A percentile compares a stretch with the other conserved stretches of the same genome.
Conservation (phyloP, 805 yeast genomes). For the Lipomyces spencermartinsiae region DNA sequence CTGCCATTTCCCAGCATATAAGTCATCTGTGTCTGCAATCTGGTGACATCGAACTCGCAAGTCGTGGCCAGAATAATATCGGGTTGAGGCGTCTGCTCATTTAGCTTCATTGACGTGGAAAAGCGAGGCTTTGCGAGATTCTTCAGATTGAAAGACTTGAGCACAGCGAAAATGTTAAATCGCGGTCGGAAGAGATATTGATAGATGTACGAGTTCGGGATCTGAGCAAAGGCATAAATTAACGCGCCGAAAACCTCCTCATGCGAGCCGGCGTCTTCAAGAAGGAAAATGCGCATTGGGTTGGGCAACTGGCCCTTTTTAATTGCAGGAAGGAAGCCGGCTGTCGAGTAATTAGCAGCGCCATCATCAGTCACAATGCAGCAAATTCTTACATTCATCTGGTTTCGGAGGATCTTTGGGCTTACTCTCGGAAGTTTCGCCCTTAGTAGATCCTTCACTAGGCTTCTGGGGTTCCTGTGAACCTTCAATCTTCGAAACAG, state of each 20-base stretch:
- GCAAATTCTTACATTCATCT: neutral
- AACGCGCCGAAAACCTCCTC: constrained; percentile 38
- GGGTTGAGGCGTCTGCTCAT: constrained; percentile 32
- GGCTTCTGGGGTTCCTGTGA: neutral
- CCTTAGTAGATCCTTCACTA: constrained; percentile 17
- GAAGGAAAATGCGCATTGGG: constrained; percentile 31
- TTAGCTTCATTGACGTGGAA: constrained; percentile 30
- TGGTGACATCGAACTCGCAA: constrained; percentile 34
- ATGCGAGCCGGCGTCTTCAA: constrained; percentile 36
- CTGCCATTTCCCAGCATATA: constrained; percentile 29
- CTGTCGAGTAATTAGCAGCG: neutral
- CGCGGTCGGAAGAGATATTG: constrained; percentile 33
- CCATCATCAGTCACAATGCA: neutral
- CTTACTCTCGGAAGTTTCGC: constrained; percentile 2
- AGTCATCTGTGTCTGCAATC: constrained; percentile 23
- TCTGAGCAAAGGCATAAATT: constrained; percentile 37
- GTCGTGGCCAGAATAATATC: constrained; percentile 36
- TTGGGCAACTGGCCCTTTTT: constrained; percentile 28
- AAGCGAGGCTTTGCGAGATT: constrained; percentile 32
- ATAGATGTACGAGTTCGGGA: constrained; percentile 34
- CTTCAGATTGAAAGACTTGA: constrained; percentile 27
- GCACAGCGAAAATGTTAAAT: constrained; percentile 33
- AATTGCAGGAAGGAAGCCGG: constrained; percentile 18
- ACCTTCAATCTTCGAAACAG: constrained; percentile 7
- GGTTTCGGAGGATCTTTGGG: neutral